Evolutionary conservation across 1,139 yeast species (phyloP), one percentile per base, ranked within the genome.

Genomic region (Hyphopichia wangnamkhiaoensis): DNA sequence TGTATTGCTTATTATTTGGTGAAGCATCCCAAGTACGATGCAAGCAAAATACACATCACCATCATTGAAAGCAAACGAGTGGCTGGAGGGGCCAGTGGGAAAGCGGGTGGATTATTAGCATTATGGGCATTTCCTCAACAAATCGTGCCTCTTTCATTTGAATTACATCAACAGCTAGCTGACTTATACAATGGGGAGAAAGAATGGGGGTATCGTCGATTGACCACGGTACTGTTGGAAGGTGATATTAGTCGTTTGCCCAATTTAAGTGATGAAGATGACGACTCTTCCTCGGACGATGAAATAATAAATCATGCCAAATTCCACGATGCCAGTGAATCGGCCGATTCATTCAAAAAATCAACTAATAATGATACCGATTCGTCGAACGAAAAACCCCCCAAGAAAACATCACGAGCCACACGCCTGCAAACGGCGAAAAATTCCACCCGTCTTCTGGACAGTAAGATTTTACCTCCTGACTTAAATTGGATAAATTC

Each of bases 21-120:
- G 4, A 78, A 78, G 44, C 98, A 93, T 59, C 93, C 95, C 4
- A 74, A 76, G 41, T 93, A 83, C 58, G 84, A 85, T 53, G 79
- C 87, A 0, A 66, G 69, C 21, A 82, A 79, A 42, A 82, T 86
- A 55, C 90, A 87, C 53, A 86, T 93, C 48, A 87, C 96, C 14
- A 78, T 93, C n/a, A 62, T 93, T 17, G 98, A 93, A 61, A 84
- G 94, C 39, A 86, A 87, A 49, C 74, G 96, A 53, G 95, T 93
- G 3, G 98, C 98, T 0, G 95, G 97, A 36, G 98, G 97, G 30
- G 98, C 98, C 14, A 81, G 91, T 30, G 98, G 98, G 40, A 93
- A 93, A 54, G 98, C 98, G 3, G 98, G 98, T 30, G 98, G 98
- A 0, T 69, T 93, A 37, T 65, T 93, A 40, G 97, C 97, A 1